Conservation (phyloP, 1,284 basidiomycete genomes). For the Erythrobasidium hasegawianum region DNA sequence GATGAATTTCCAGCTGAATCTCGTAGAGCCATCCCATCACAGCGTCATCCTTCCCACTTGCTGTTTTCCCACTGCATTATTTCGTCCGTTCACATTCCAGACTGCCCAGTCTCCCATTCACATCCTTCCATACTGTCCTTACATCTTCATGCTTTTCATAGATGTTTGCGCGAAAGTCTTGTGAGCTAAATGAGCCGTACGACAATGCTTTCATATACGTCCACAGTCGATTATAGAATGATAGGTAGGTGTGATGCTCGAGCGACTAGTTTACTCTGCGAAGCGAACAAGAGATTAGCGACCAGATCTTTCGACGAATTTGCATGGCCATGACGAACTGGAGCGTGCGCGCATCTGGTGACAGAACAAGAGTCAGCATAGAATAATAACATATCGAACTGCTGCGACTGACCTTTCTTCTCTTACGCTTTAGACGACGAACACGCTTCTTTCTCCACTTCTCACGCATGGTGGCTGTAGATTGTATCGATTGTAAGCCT, state of each 20-base stretch:
- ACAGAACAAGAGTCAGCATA: conserved; percentile 2
- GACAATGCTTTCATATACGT: background rate
- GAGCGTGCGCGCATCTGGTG: conserved; percentile 34
- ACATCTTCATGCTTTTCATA: too few relatives aligned
- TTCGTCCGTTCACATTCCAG: too few relatives aligned
- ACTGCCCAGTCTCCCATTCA: too few relatives aligned
- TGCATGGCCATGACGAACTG: conserved; percentile 12
- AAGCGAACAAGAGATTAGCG: background rate
- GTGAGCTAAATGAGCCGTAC: too few relatives aligned
- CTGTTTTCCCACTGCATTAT: too few relatives aligned
- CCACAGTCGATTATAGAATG: background rate
- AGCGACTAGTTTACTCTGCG: conserved; percentile 29
- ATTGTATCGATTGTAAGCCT: background rate
- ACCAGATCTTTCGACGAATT: background rate
- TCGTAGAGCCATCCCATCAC: too few relatives aligned
- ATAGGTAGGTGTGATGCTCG: background rate
- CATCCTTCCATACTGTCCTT: too few relatives aligned
- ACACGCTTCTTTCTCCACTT: conserved; percentile 49
- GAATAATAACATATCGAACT: too few relatives aligned
- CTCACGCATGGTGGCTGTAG: conserved; percentile 42
- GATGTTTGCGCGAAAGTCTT: too few relatives aligned
- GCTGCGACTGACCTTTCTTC: conserved; percentile 44
- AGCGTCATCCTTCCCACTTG: too few relatives aligned
- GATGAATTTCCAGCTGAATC: too few relatives aligned
- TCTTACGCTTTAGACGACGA: conserved; percentile 46